Conservation (phyloP, 441 rosid genomes). For the Gossypium gossypioides region DNA sequence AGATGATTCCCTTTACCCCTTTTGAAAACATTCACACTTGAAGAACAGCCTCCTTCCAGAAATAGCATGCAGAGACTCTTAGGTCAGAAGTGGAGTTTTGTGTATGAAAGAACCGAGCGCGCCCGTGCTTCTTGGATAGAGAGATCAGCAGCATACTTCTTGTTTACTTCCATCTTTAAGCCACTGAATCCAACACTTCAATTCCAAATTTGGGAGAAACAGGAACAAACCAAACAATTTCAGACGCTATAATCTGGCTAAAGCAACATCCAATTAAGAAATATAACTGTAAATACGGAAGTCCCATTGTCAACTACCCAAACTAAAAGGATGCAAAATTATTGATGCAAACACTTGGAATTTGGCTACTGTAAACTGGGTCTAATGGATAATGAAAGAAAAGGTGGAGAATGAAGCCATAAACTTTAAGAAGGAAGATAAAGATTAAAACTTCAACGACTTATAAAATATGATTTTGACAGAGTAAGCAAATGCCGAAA, state of each 20-base stretch:
- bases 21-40: slow-evolving; percentile 79
- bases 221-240: not conserved
- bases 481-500: not conserved
- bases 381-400: not conserved
- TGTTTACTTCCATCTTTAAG: slow-evolving; percentile 26
- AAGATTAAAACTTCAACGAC: not conserved
- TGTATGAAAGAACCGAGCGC: slow-evolving; percentile 42
- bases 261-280: not conserved
- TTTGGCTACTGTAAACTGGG: not conserved
- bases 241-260: not conserved
- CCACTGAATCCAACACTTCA: not conserved
- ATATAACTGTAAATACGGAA: not conserved
- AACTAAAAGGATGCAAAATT: not conserved
- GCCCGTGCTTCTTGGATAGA: slow-evolving; percentile 56
- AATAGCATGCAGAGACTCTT: slow-evolving; percentile 50
- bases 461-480: not conserved
- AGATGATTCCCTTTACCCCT: slow-evolving; percentile 47
- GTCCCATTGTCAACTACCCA: not conserved
- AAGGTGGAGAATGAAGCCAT: slow-evolving; percentile 1
- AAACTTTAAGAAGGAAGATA: not conserved
- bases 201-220: not conserved
- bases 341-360: not conserved
- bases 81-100: slow-evolving; percentile 58
- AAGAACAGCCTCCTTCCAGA: slow-evolving; percentile 53
- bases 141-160: slow-evolving; percentile 64